Base-by-base conservation (phyloP, 2,329 filamentous ascomycete genomes). In the Diaporthe ampelina region DNA sequence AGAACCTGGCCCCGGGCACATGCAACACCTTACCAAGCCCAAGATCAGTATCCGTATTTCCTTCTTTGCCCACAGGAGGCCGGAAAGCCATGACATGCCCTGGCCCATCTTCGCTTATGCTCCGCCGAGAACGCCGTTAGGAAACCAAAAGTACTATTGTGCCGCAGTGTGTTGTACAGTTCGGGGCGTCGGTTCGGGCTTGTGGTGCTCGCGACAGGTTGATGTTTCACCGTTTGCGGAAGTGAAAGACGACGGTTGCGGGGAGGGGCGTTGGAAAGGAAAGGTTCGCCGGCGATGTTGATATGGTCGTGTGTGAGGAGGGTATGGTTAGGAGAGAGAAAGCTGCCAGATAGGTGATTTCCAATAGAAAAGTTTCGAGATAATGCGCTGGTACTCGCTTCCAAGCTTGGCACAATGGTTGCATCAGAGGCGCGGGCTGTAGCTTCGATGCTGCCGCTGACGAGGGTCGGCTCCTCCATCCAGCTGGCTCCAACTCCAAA, bases 31-130 rank as follows among this genome's bases (percentile, higher is more conserved):
- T 93, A 98, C 95, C 85, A 98, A 91, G 81, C 95, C 95, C 76
- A 98, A 86, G 79, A 98, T 98, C 83, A 99, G 86, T 86, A 99
- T 99, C 80, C 97, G 89, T 78, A 98, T 98, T 87, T 99, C 97
- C 87, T 98, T 99, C 89, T 98, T 98, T 56, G 94, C 87, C 92
- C 94, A 98, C 76, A 97, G 80, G 76, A 97, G 86, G 84, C 86
- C 85, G 70, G 93, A 94, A 80, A 95, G 87, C 91, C 91, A 92
- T 83, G 91, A 93, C 82, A 92, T 86, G 79, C 88, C 88, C 78
- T 89, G 87, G 80, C 91, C 91, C 91, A 93, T 93, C 74, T 84
- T 90, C 84, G 75, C 65, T 72, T 72, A 72, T 74, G 68, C 48
- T 68, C 65, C 65, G 70, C 73, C 70, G 29, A 61, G 63, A 54